phyloP scores from a whole-genome alignment of 2,329 filamentous ascomycete species.

The Monosporascus sp. region DNA sequence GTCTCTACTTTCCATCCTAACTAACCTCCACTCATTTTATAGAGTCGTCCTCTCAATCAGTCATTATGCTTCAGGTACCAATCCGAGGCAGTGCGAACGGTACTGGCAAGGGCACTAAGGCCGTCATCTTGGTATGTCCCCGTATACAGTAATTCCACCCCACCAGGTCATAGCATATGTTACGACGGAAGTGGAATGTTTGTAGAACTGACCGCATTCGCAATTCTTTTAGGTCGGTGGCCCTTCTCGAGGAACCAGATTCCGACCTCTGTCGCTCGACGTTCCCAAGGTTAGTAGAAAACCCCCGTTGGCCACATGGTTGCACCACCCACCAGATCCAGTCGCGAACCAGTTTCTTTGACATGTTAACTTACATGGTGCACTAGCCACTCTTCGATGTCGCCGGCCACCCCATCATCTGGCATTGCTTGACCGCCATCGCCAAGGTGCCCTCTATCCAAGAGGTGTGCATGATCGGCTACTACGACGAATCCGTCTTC shows the following conservation, averaged over 20 bases:
- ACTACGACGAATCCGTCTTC: slow-evolving; percentile 97
- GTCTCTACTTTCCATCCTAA: slow-evolving; percentile 1
- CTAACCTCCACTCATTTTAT: neutral
- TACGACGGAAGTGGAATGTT: slow-evolving; percentile 10
- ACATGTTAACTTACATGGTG: too few species aligned
- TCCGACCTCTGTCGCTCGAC: slow-evolving; percentile 91
- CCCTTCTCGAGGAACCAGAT: slow-evolving; percentile 90
- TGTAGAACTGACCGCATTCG: slow-evolving; percentile 19
- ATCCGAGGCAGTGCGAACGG: slow-evolving; percentile 46
- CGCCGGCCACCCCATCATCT: slow-evolving; percentile 95
- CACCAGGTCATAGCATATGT: too few species aligned
- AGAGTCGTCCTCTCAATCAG: slow-evolving; percentile 2
- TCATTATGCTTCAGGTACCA: slow-evolving; percentile 52
- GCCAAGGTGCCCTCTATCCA: slow-evolving; percentile 85
- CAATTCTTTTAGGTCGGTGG: slow-evolving; percentile 69
- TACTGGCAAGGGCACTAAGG: slow-evolving; percentile 68
- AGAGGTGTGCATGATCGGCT: slow-evolving; percentile 96
- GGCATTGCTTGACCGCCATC: slow-evolving; percentile 91
- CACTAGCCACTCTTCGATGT: slow-evolving; percentile 91
- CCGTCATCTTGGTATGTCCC: slow-evolving; percentile 75
- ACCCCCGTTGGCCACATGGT: too few species aligned
- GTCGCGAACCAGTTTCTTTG: too few species aligned
- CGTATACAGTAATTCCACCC: slow-evolving; percentile 7
- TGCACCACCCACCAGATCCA: too few species aligned
- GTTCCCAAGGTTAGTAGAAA: slow-evolving; percentile 71